A percentile compares a stretch with the other conserved stretches of the same genome.
Evolutionary conservation across 768 basidiomycete genomes (phyloP).

Genomic region (Termitomyces sp.): DNA sequence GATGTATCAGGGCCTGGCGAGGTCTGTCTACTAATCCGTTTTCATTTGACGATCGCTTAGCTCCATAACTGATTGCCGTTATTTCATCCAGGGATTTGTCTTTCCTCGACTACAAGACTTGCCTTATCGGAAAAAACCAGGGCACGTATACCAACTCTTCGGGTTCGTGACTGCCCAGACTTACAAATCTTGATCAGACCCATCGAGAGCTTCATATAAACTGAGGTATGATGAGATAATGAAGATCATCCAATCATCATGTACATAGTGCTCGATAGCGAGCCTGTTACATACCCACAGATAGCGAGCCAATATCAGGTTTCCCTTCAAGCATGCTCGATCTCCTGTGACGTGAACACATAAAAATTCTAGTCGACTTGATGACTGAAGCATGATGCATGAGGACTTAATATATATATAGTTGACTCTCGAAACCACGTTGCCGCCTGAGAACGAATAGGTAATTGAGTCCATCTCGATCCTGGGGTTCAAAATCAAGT

Average conservation of each 20-base stretch:
- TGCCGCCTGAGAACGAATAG: neutral
- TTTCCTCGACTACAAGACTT: conserved; percentile 1
- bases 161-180: neutral
- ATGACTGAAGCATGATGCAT: neutral
- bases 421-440: neutral
- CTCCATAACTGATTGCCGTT: neutral
- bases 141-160: neutral
- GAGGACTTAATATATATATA: neutral
- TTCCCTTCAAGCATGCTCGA: neutral
- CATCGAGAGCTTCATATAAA: neutral
- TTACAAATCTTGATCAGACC: neutral
- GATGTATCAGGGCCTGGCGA: neutral
- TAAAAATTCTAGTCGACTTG: neutral
- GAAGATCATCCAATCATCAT: neutral
- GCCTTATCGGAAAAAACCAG: neutral
- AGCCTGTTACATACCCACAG: neutral
- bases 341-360: neutral
- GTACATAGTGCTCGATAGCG: neutral
- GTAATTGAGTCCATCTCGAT: neutral
- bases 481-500: neutral
- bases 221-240: neutral
- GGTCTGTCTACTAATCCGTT: neutral
- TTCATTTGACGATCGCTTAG: neutral
- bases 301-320: neutral
- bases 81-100: neutral